phyloP scores from a whole-genome alignment of 1,284 basidiomycete genomes.

The Inonotus hispidus region DNA sequence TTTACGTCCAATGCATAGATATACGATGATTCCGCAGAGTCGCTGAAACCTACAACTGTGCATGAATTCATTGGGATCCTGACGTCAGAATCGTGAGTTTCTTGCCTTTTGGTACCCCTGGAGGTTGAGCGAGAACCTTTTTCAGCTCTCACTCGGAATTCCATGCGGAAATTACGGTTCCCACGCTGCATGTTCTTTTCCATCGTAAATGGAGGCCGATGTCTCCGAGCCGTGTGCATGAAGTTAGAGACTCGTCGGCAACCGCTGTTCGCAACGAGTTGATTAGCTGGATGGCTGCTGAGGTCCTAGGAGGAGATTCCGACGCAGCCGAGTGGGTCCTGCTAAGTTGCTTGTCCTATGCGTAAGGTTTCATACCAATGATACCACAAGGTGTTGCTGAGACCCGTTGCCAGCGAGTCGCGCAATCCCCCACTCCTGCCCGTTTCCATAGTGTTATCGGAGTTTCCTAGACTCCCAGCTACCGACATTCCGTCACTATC shows the following conservation, averaged over 20 bases:
- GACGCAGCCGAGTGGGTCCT: constrained; percentile 77
- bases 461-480: constrained; percentile 42
- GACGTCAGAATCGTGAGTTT: constrained; percentile 52
- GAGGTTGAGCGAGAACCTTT: not conserved
- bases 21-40: constrained; percentile 44
- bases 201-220: constrained; percentile 36
- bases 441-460: constrained; percentile 58
- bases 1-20: constrained; percentile 36
- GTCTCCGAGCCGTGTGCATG: constrained; percentile 27
- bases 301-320: constrained; percentile 61
- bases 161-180: constrained; percentile 40
- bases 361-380: constrained; percentile 39
- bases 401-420: constrained; percentile 46
- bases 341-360: constrained; percentile 55
- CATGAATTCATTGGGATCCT: constrained; percentile 67
- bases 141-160: constrained; percentile 22
- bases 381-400: not conserved
- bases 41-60: constrained; percentile 53
- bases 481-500: constrained; percentile 40
- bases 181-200: constrained; percentile 68
- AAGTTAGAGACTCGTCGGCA: constrained; percentile 14
- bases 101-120: not conserved
- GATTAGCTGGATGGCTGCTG: constrained; percentile 64
- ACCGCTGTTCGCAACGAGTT: constrained; percentile 42
- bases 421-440: constrained; percentile 65